Evolutionary conservation across 202 grass and related monocot species (phyloP).

Genomic region (Cymbopogon flexuosus): DNA sequence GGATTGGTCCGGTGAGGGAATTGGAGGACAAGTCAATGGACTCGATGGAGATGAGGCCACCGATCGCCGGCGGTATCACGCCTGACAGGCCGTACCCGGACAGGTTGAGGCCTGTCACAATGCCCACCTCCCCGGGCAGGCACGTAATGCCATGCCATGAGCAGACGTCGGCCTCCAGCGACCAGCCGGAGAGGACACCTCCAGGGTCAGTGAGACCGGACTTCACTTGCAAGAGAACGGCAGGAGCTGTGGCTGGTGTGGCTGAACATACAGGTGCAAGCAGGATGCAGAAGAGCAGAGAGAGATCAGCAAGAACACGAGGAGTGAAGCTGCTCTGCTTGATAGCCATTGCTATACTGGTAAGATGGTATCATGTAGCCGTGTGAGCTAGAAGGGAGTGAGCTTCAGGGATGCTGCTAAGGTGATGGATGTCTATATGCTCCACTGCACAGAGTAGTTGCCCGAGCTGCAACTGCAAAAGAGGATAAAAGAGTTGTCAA

Average conservation of each 20-base stretch:
- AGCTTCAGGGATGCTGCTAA: constrained; percentile 25
- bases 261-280: constrained; percentile 34
- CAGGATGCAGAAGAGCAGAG: constrained; percentile 24
- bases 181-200: constrained; percentile 65
- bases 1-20: constrained; percentile 59
- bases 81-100: constrained; percentile 55
- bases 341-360: constrained; percentile 40
- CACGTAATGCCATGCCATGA: constrained; percentile 69
- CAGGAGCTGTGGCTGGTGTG: constrained; percentile 21
- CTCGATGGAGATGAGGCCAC: constrained; percentile 46
- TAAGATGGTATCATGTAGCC: constrained; percentile 25
- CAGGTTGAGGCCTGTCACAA: constrained; percentile 65
- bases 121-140: constrained; percentile 14
- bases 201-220: constrained; percentile 45
- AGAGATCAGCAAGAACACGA: constrained; percentile 21
- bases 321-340: constrained; percentile 3
- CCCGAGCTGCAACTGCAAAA: constrained; percentile 7
- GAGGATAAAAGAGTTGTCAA: constrained; percentile 22
- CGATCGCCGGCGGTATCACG: constrained; percentile 50
- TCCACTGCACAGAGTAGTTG: constrained; percentile 15
- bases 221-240: constrained; percentile 56
- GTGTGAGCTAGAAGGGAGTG: background rate
- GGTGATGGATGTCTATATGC: constrained; percentile 27
- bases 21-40: constrained; percentile 82
- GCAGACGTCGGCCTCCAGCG: constrained; percentile 47